Percentiles rank a stretch among this genome's conserved stretches.
Conservation (phyloP, 1,284 basidiomycete species). For the Tilletiopsis washingtonensis region DNA sequence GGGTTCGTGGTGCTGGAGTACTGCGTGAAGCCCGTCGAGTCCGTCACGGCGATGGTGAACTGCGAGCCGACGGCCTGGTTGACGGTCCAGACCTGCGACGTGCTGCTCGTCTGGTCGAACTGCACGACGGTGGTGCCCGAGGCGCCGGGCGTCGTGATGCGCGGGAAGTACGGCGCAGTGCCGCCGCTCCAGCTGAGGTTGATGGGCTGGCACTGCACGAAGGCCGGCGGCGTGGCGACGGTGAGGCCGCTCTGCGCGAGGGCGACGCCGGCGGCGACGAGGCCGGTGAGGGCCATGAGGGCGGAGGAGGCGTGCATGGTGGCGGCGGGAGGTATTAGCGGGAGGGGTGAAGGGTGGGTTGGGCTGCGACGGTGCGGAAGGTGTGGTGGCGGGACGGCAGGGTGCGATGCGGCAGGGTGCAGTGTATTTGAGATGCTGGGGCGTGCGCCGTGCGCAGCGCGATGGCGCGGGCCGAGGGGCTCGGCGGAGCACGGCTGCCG, state of each 20-base stretch:
- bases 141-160: slow-evolving; percentile 9
- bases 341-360: too few species aligned
- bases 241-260: slow-evolving; percentile 10
- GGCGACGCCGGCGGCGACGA: slow-evolving; percentile 14
- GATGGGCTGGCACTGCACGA: slow-evolving; percentile 29
- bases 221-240: slow-evolving; percentile 24
- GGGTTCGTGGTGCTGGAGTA: neutral
- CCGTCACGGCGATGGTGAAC: slow-evolving; percentile 15
- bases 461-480: too few species aligned
- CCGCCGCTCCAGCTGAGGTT: slow-evolving; percentile 20
- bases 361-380: too few species aligned
- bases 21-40: slow-evolving; percentile 10
- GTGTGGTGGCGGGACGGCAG: too few species aligned
- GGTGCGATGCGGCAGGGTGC: too few species aligned
- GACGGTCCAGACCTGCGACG: slow-evolving; percentile 14
- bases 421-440: too few species aligned
- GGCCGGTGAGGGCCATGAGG: slow-evolving; percentile 7
- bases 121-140: neutral
- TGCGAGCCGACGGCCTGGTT: slow-evolving; percentile 7
- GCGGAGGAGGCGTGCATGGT: slow-evolving; percentile 3
- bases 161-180: slow-evolving; percentile 12
- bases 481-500: too few species aligned
- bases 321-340: neutral
- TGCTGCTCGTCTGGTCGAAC: slow-evolving; percentile 1
- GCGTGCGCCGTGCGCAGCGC: too few species aligned